Evolutionary conservation across 2,329 filamentous ascomycete species (phyloP).

Genomic region (Aspergillus tubingensis): DNA sequence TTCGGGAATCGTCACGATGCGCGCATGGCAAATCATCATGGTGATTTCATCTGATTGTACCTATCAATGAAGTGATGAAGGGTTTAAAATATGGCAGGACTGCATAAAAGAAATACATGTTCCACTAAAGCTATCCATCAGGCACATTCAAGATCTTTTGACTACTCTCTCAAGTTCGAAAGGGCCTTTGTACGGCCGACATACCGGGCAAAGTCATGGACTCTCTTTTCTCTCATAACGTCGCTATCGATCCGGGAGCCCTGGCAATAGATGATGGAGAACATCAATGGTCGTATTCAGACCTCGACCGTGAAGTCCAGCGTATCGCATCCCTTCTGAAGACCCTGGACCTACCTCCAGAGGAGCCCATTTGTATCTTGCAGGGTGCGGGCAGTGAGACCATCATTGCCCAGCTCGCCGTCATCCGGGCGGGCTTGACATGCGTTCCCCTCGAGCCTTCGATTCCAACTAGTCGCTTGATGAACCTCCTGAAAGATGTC

Average conservation of each 20-base stretch:
- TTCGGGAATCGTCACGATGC: not conserved
- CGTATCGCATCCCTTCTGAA: not conserved
- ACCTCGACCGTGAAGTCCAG: conserved; percentile 5
- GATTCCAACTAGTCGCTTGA: conserved; percentile 6
- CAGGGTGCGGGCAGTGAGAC: not conserved
- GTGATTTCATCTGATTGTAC: not conserved
- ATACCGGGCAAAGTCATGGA: not conserved
- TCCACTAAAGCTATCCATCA: too few relatives aligned
- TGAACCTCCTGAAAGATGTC: conserved; percentile 4
- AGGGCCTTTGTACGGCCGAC: too few relatives aligned
- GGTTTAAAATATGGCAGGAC: not conserved
- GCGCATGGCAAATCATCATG: not conserved
- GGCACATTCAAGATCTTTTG: not conserved
- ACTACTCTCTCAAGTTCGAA: not conserved
- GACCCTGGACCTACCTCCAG: not conserved
- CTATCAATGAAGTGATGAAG: not conserved
- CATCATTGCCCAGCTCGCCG: conserved; percentile 13
- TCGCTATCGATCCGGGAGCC: not conserved
- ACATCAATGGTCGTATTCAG: conserved; percentile 2
- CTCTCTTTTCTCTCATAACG: not conserved
- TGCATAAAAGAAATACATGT: not conserved
- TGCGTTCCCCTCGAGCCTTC: conserved; percentile 9
- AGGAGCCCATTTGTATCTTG: conserved; percentile 12
- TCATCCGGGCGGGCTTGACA: conserved; percentile 10
- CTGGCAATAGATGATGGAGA: conserved; percentile 6